Percentiles rank a stretch among this genome's conserved stretches.
These are phyloP conservation scores for Aspergillus homomorphus DNA, from an alignment of 495 filamentous ascomycete genomes.

Conservation along the genomic window DNA sequence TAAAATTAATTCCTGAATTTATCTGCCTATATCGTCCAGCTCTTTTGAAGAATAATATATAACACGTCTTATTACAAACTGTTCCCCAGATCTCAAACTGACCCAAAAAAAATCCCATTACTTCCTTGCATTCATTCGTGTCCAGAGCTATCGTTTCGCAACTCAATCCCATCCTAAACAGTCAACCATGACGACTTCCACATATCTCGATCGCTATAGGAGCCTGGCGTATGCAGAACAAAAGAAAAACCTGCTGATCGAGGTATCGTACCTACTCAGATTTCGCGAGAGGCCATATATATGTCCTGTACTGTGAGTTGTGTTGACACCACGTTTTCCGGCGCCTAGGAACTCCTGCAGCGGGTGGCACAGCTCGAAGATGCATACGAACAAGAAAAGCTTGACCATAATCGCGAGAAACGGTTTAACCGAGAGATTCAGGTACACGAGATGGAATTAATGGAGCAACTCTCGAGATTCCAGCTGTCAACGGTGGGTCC, in stretches of 20 bases:
- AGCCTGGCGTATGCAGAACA: constrained; percentile 46
- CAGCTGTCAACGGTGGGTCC: constrained; percentile 47
- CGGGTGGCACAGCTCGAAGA: constrained; percentile 46
- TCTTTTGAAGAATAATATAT: constrained; percentile 3
- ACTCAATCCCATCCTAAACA: too few species aligned
- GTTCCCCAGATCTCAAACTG: too few species aligned
- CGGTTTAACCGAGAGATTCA: constrained; percentile 55
- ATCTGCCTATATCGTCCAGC: constrained; percentile 5
- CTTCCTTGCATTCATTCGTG: too few species aligned
- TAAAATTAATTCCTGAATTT: background rate
- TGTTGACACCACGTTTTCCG: constrained; percentile 8
- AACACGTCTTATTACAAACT: background rate
- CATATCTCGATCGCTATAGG: constrained; percentile 47
- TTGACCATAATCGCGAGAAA: constrained; percentile 54
- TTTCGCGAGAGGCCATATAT: constrained; percentile 1
- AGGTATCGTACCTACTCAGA: constrained; percentile 33
- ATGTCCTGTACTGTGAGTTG: constrained; percentile 1
- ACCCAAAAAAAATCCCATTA: too few species aligned
- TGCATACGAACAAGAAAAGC: constrained; percentile 46
- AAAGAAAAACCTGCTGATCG: constrained; percentile 53
- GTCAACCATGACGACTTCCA: constrained; percentile 35
- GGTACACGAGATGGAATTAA: constrained; percentile 50
- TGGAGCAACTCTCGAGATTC: constrained; percentile 48
- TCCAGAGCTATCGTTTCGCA: too few species aligned
- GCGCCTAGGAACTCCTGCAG: constrained; percentile 46